A percentile compares a stretch with the other conserved stretches of the same genome.
phyloP scores from a whole-genome alignment of 169 alveolate genomes.

The Eimeria tenella region DNA sequence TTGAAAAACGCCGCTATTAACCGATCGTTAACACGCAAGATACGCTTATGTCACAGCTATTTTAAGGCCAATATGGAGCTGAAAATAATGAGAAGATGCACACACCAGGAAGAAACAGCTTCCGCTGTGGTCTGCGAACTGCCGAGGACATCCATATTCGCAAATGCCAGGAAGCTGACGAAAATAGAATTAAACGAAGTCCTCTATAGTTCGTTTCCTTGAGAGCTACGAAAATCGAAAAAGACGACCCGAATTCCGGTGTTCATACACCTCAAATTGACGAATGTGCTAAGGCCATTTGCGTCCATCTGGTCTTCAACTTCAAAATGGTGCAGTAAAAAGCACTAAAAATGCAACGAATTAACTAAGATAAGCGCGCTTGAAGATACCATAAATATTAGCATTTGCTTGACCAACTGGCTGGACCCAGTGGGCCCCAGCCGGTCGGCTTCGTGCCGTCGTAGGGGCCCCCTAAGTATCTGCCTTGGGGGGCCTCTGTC shows the following conservation, averaged over 20 bases:
- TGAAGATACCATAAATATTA: no score
- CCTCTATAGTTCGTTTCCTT: no score
- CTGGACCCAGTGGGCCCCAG: no score
- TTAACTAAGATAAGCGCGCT: not conserved
- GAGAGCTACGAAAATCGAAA: not conserved
- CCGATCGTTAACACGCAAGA: not conserved
- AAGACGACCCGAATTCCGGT: not conserved
- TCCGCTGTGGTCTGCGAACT: not conserved
- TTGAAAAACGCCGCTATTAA: no score
- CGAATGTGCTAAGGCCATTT: not conserved
- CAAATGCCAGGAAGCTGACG: not conserved
- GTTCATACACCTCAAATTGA: not conserved
- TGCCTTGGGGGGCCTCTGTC: no score
- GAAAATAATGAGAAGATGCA: not conserved
- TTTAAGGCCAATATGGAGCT: not conserved
- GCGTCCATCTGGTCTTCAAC: no score
- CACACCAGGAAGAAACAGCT: conserved; percentile 13
- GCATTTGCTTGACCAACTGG: no score
- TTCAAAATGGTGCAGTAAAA: not conserved
- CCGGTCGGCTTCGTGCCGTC: no score
- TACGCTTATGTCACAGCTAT: not conserved
- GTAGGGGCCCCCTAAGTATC: no score
- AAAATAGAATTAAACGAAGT: not conserved
- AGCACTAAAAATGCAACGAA: not conserved
- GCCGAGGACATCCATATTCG: conserved; percentile 16